Evolutionary conservation across 2,329 filamentous ascomycete genomes (phyloP), one percentile per base, ranked within the genome.

Genomic region (Didymosphaeria variabile): DNA sequence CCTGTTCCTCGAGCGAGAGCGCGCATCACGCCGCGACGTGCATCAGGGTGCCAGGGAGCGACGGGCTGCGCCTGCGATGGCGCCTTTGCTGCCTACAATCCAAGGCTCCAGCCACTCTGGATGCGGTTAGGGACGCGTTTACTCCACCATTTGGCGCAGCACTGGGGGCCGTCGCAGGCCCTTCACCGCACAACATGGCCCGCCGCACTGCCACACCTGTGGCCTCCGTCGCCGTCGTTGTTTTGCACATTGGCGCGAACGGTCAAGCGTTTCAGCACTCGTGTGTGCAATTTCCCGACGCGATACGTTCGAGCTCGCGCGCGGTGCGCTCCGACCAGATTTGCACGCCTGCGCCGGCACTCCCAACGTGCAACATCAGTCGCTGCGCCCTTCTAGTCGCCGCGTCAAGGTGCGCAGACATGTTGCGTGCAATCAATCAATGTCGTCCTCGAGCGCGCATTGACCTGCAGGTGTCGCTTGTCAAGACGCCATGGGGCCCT

Each of bases 221-320:
- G 26, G 26, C 26, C 50, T 26, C 36, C 34, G 19, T 23, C 31
- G 45, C 23, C 12, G 19, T 21, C 23, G 21, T 26, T n/a, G 31
- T 38, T 52, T 36, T 53, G 50, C 50, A 29, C 50, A n/a, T 42
- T 3, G 34, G 34, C 31, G 32, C 47, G 31, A 36, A 29, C 26
- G 26, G 26, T 29, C 26, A 29, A 29, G 26, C 26, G 26, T 2
- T 6, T 40, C 50, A 12, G 23, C 50, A 10, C 49, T 29, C 49
- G 6, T 44, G 34, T 44, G 34, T 54, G 36, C 51, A 42, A 54
- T 54, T 13, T 31, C 51, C 51, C 12, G 31, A 54, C 51, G 44
- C 51, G 51, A 44, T n/a, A 9, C 36, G 51, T 54, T 42, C 51
- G 51, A 54, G 51, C 36, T 42, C 34, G 51, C 51, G 51, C 49